Evolutionary conservation across 345 rosid genomes (phyloP).

Genomic region (Aurinia saxatilis): DNA sequence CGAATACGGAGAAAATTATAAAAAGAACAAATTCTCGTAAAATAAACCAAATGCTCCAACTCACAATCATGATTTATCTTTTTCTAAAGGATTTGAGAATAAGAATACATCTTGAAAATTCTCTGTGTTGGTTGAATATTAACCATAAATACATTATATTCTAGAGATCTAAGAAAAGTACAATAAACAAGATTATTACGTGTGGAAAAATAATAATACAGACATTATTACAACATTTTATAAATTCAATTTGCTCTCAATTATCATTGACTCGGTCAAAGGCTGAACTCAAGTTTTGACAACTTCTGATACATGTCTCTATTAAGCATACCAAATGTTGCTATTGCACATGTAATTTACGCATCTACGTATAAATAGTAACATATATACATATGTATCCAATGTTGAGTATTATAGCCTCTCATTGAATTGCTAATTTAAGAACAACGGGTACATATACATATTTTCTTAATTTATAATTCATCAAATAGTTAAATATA

Average conservation of each 20-base stretch:
- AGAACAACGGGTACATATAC: not conserved
- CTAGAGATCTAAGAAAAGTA: not conserved
- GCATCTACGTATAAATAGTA: not conserved
- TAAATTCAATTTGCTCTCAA: not conserved
- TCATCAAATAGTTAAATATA: not conserved
- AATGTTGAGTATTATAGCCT: not conserved
- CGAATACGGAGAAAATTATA: too few relatives aligned
- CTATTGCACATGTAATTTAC: slow-evolving; percentile 15
- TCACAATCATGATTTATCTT: too few relatives aligned
- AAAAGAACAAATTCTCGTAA: too few relatives aligned
- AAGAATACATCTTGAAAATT: not conserved
- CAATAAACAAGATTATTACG: not conserved
- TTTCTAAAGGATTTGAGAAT: not conserved
- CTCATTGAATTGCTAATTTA: slow-evolving; percentile 1
- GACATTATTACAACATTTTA: not conserved
- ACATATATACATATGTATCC: not conserved
- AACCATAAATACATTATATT: not conserved
- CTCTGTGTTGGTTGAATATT: not conserved
- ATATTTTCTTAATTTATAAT: not conserved
- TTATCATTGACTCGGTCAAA: slow-evolving; percentile 22
- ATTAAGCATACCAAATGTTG: slow-evolving; percentile 8
- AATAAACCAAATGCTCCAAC: too few relatives aligned
- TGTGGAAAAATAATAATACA: not conserved
- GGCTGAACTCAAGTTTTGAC: slow-evolving; percentile 10
- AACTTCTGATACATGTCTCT: slow-evolving; percentile 21